Percentiles rank a stretch among this genome's conserved stretches.
phyloP scores from a whole-genome alignment of 768 basidiomycete genomes.

The Coprinellus aureogranulatus region DNA sequence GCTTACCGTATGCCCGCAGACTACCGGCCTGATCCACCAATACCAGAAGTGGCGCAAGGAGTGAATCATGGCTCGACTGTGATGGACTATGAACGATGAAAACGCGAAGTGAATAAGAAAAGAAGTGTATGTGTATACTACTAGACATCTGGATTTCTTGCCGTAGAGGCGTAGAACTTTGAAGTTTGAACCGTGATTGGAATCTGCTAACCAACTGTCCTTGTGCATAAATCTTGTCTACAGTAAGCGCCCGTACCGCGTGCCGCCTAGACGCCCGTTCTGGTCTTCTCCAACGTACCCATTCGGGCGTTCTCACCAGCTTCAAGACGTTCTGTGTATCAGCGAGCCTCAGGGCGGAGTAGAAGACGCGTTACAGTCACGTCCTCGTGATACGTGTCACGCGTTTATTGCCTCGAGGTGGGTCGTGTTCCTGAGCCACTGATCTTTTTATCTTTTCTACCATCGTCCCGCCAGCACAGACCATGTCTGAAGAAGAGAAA shows the following conservation, averaged over 20 bases:
- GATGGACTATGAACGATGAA: neutral
- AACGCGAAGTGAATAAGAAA: neutral
- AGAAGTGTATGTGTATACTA: neutral
- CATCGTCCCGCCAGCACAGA: neutral
- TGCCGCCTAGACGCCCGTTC: too few species aligned
- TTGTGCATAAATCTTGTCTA: too few species aligned
- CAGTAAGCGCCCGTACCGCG: too few species aligned
- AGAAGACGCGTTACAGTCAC: neutral
- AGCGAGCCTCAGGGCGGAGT: too few species aligned
- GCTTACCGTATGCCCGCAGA: conserved; percentile 42
- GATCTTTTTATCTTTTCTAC: neutral
- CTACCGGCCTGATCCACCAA: conserved; percentile 94
- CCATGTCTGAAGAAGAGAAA: neutral
- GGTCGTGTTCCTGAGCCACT: neutral
- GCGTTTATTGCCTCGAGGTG: neutral
- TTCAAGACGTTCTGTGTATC: too few species aligned
- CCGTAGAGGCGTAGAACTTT: too few species aligned
- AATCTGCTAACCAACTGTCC: too few species aligned
- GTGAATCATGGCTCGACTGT: conserved; percentile 27
- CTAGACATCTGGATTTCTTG: neutral
- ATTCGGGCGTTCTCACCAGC: too few species aligned
- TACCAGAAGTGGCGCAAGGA: conserved; percentile 89
- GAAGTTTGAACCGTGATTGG: too few species aligned
- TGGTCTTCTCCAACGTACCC: too few species aligned
- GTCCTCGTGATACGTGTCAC: neutral